Conservation (phyloP, 805 yeast genomes). For the Starmerella bombicola region DNA sequence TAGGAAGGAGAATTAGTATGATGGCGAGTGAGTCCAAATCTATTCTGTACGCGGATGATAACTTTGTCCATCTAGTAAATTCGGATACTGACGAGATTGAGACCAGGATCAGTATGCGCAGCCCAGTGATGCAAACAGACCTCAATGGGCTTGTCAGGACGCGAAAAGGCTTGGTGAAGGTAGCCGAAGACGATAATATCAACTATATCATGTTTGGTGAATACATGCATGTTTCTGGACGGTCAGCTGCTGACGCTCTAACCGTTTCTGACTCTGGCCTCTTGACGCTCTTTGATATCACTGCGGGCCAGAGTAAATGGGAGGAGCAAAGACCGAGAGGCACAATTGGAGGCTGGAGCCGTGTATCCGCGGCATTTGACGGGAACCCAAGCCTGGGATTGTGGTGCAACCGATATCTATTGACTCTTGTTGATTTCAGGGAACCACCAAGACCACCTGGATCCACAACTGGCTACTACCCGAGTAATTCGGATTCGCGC, state of each 20-base stretch:
- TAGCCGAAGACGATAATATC: background rate
- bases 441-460: background rate
- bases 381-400: slow-evolving; percentile 6
- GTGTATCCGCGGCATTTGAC: slow-evolving; percentile 2
- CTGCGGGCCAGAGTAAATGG: slow-evolving; percentile 2
- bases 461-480: background rate
- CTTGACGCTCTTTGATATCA: slow-evolving; percentile 4
- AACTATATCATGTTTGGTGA: slow-evolving; percentile 11
- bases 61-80: slow-evolving; percentile 1
- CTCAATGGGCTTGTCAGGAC: slow-evolving; percentile 10
- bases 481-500: too few relatives aligned
- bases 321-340: slow-evolving; percentile 9
- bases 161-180: slow-evolving; percentile 8
- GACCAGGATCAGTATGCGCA: slow-evolving; percentile 7
- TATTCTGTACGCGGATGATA: slow-evolving; percentile 16
- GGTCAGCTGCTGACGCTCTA: background rate
- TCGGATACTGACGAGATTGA: background rate
- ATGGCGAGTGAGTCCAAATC: background rate
- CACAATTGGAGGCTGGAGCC: slow-evolving; percentile 18
- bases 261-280: slow-evolving; percentile 5
- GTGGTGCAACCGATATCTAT: slow-evolving; percentile 18
- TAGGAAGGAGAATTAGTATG: slow-evolving; percentile 12
- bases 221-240: slow-evolving; percentile 13
- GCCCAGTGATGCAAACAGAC: slow-evolving; percentile 17
- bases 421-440: slow-evolving; percentile 13